phyloP scores from a whole-genome alignment of 306 rosid genomes.

The Cucurbita argyrosperma region DNA sequence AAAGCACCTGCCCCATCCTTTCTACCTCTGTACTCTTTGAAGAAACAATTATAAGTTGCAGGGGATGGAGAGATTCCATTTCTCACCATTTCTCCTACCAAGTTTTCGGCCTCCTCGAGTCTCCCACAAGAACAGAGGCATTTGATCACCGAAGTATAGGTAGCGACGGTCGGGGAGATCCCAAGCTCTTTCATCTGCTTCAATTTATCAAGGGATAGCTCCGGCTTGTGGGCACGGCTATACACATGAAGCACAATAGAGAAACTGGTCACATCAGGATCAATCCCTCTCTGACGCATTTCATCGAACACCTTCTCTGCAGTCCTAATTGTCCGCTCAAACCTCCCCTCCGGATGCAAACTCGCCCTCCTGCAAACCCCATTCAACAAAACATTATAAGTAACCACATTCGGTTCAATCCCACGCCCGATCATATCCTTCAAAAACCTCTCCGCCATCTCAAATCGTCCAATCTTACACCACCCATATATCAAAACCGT shows the following conservation, averaged over 20 bases:
- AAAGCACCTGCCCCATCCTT: conserved; percentile 46
- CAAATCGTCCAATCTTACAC: conserved; percentile 55
- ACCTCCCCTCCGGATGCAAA: conserved; percentile 73
- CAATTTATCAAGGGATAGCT: conserved; percentile 54
- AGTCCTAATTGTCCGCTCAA: conserved; percentile 50
- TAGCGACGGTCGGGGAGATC: conserved; percentile 50
- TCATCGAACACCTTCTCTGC: conserved; percentile 65
- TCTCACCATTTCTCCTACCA: conserved; percentile 57
- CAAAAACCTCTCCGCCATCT: conserved; percentile 39
- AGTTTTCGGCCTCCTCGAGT: conserved; percentile 59
- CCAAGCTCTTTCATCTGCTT: conserved; percentile 57
- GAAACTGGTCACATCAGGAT: conserved; percentile 79
- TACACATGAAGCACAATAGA: conserved; percentile 77
- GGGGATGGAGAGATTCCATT: conserved; percentile 55
- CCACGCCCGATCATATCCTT: conserved; percentile 49
- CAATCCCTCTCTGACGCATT: conserved; percentile 60
- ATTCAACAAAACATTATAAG: conserved; percentile 63
- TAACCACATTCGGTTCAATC: conserved; percentile 66
- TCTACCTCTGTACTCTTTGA: conserved; percentile 70
- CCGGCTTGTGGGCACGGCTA: conserved; percentile 83
- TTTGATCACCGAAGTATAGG: conserved; percentile 66
- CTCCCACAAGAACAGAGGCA: conserved; percentile 77
- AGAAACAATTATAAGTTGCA: conserved; percentile 65
- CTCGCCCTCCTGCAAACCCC: conserved; percentile 76
- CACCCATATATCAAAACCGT: conserved; percentile 73